phyloP scores from a whole-genome alignment of 257 asterid genomes.

The Solanum phureja region DNA sequence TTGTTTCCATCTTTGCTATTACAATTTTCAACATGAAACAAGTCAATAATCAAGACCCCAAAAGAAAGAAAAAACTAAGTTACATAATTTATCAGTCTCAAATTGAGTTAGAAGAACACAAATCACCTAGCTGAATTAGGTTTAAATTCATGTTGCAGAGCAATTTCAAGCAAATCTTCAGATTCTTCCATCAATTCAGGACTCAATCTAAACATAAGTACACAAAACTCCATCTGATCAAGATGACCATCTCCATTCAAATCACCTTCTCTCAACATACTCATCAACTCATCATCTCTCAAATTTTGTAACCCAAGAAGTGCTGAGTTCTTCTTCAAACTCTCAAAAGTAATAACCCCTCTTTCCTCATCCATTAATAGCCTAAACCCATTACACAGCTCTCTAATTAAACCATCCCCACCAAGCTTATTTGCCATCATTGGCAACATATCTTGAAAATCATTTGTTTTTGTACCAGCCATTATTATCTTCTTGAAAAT shows the following conservation, averaged over 20 bases:
- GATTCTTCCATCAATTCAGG: slow-evolving; percentile 69
- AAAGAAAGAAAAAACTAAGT: background rate
- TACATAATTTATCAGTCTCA: background rate
- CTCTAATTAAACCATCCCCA: slow-evolving; percentile 68
- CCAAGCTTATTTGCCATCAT: slow-evolving; percentile 68
- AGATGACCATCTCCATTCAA: slow-evolving; percentile 57
- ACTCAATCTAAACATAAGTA: slow-evolving; percentile 77
- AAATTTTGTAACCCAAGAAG: slow-evolving; percentile 59
- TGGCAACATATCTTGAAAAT: slow-evolving; percentile 62
- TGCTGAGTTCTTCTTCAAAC: slow-evolving; percentile 61
- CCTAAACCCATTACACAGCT: slow-evolving; percentile 63
- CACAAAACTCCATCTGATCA: slow-evolving; percentile 77
- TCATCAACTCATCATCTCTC: slow-evolving; percentile 51
- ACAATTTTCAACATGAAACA: background rate
- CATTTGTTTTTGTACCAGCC: slow-evolving; percentile 22
- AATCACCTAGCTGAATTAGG: background rate
- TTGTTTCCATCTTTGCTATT: background rate
- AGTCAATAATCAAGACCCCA: background rate
- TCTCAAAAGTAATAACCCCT: slow-evolving; percentile 57
- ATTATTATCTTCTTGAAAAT: background rate
- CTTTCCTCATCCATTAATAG: slow-evolving; percentile 56
- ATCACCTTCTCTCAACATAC: slow-evolving; percentile 69
- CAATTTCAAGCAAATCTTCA: slow-evolving; percentile 37
- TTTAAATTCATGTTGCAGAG: slow-evolving; percentile 17
- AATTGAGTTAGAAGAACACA: background rate